Evolutionary conservation across 257 asterid species (phyloP).

Genomic region (Ajuga chamaepitys): DNA sequence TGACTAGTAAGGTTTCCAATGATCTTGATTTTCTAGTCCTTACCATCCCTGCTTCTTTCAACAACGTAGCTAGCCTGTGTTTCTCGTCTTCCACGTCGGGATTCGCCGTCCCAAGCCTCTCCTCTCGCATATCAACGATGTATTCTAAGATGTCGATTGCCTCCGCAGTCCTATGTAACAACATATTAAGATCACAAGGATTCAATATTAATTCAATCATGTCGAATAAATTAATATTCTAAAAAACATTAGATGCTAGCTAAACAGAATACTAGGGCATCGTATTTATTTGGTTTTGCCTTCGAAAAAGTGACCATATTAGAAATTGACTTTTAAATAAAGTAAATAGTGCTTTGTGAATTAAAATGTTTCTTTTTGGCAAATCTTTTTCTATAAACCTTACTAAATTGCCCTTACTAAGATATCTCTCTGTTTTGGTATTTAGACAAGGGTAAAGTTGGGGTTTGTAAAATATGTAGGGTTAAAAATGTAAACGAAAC

Average conservation of each 20-base stretch:
- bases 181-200: background rate
- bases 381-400: no score
- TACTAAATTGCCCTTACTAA: no score
- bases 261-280: background rate
- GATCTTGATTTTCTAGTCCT: slow-evolving; percentile 61
- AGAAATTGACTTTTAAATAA: no score
- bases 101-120: slow-evolving; percentile 80
- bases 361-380: no score
- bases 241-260: background rate
- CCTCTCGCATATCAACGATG: slow-evolving; percentile 81
- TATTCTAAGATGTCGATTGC: slow-evolving; percentile 84
- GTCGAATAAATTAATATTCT: background rate
- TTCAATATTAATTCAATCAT: background rate
- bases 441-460: no score
- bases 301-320: no score
- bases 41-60: slow-evolving; percentile 67
- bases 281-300: no score
- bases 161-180: slow-evolving; percentile 46
- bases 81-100: slow-evolving; percentile 85
- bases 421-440: no score
- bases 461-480: no score
- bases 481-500: no score
- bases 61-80: slow-evolving; percentile 46
- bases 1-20: slow-evolving; percentile 55
- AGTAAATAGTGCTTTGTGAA: no score